A percentile compares a stretch with the other conserved stretches of the same genome.
Conservation (phyloP, 1,284 basidiomycete species). For the Papiliotrema terrestris region DNA sequence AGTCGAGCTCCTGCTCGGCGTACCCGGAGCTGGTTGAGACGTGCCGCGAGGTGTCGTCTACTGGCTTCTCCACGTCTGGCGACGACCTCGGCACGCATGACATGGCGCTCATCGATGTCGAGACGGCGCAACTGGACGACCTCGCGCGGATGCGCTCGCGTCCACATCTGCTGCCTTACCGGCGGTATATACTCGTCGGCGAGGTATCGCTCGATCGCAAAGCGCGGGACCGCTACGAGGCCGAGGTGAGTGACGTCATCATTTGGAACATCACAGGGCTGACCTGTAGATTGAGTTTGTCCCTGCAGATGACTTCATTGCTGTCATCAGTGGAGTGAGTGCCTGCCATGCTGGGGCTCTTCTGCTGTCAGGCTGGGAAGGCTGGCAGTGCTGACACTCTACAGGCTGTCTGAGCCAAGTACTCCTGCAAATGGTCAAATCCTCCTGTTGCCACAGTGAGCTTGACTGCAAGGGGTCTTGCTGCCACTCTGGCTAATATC, state of each 20-base stretch:
- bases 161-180: conserved; percentile 30
- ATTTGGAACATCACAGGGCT: not conserved
- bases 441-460: no score
- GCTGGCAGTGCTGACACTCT: not conserved
- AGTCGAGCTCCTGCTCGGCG: conserved; percentile 7
- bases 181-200: conserved; percentile 33
- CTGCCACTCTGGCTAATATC: no score
- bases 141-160: conserved; percentile 22
- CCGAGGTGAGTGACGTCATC: conserved; percentile 15
- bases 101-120: conserved; percentile 14
- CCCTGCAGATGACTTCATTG: conserved; percentile 26
- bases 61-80: conserved; percentile 2
- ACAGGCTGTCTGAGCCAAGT: not conserved
- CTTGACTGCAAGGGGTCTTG: no score
- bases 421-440: no score
- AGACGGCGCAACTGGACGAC: conserved; percentile 24
- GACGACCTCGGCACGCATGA: not conserved
- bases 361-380: not conserved
- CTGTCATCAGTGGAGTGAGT: conserved; percentile 22
- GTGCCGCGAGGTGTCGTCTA: conserved; percentile 10
- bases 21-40: conserved; percentile 18
- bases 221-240: conserved; percentile 1
- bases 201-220: conserved; percentile 10
- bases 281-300: conserved; percentile 25
- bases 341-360: not conserved